Evolutionary conservation across 1,139 yeast species (phyloP), one percentile per base, ranked within the genome.

Genomic region (Wickerhamiella pararugosa): DNA sequence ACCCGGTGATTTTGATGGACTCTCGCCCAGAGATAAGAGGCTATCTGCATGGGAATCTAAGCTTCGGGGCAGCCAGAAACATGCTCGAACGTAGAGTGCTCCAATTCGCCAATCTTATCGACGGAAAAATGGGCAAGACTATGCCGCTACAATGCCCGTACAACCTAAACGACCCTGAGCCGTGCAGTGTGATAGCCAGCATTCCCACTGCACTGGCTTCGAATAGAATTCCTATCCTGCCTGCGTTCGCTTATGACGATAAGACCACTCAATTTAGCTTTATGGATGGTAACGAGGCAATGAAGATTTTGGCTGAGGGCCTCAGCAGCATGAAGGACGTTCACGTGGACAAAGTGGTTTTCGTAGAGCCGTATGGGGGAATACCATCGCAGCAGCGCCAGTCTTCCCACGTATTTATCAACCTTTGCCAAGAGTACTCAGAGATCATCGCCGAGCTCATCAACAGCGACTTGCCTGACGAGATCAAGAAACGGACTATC

Each of bases 351-450:
- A 90, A 90, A 51, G 62, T 90, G 29, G 75, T 90, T 6, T 74
- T 79, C 50, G 65, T 90, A 29, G 96, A 86, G 51, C 75, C 77
- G 0, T 58, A 71, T 9, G 98, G 98, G 1, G 98, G 98, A 0
- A 79, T 84, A 7, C 97, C 97, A 0, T 79, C 93, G 0, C 66
- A 76, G 30, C 95, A 86, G 55, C 66, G 97, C 48, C 50, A 51
- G 10, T 76, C 90, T 4, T 75, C 95, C 25, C 98, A 90, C 61
- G 94, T 90, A 1, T 80, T 79, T 48, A 77, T 90, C 47, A 90
- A 90, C 55, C 62, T 90, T 38, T 71, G 77, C 6, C 97, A 90
- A 58, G 98, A 90, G 54, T 79, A 71, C 52, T 67, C 75, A 1
- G 79, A 71, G 43, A 74, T 87, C 29, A 61, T 67, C 4, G 66